phyloP scores from a whole-genome alignment of 257 asterid species.

The Solanum megistacrolobum region DNA sequence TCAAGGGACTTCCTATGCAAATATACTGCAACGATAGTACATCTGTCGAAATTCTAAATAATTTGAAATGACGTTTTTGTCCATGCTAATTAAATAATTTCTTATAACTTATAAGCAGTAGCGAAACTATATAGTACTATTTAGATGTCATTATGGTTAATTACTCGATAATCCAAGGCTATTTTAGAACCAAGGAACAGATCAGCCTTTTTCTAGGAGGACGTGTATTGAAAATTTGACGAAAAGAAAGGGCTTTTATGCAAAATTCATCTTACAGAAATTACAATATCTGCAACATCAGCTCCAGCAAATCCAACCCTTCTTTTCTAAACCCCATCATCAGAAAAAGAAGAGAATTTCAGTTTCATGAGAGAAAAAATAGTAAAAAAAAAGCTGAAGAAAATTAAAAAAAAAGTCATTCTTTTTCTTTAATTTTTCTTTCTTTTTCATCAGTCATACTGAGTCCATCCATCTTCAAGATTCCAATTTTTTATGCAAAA shows the following conservation, averaged over 20 bases:
- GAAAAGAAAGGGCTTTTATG: background rate
- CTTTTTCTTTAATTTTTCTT: background rate
- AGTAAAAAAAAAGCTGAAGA: background rate
- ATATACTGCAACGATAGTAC: background rate
- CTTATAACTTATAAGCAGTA: background rate
- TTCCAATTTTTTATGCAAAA: background rate
- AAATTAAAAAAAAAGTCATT: background rate
- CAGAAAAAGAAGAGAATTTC: slow-evolving; percentile 27
- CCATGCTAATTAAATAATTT: background rate
- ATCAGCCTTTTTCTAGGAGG: background rate
- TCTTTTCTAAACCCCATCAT: background rate
- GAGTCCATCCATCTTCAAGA: background rate
- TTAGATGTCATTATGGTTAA: background rate
- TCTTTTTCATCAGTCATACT: background rate
- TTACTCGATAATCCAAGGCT: background rate
- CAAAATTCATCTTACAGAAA: background rate
- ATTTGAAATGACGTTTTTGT: background rate
- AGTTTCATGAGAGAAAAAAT: slow-evolving; percentile 19
- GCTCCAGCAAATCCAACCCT: slow-evolving; percentile 17
- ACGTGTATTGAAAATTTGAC: background rate
- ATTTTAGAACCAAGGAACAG: background rate
- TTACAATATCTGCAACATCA: slow-evolving; percentile 40
- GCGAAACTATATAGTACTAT: background rate
- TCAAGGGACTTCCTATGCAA: background rate
- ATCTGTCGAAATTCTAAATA: background rate